Base-by-base conservation (phyloP, 257 asterid species). In the Nicotiana tabacum region DNA sequence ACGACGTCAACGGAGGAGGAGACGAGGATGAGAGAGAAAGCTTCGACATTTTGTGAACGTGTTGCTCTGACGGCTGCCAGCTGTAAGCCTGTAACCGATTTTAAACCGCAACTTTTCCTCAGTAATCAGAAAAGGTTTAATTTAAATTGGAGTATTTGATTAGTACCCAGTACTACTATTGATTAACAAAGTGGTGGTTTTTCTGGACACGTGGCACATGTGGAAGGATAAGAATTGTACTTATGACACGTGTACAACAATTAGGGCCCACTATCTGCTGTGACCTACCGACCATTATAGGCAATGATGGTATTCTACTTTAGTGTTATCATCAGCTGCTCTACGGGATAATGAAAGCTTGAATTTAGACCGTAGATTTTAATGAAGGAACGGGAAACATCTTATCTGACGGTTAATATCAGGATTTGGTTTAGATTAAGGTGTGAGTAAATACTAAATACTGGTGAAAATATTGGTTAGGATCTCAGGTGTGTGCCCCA, bases 11-110 rank as follows among this genome's bases (percentile, higher is more conserved):
- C 80, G 61, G 87, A 35, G 82, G 89, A 82, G 85, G 85, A 81
- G 82, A 85, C 78, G 78, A 67, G 11, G 88, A 69, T 53, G 93
- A 82, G 87, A 84, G 87, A 82, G 90, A 86, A 83, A 88, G 80
- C 55, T 78, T 56, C 66, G 87, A 61, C 97, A 91, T 90, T 66
- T 46, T 61, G 84, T 80, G 15, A 83, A 81, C 84, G 90, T 82
- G 85, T 81, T 37, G 74, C 56, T 29, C 85, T 8, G 48, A 68
- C 67, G 83, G 61, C 57, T 61, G 82, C 84, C 88, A 84, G 84
- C 88, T 82, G 85, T 82, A 60, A 62, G 15, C n/a, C 46, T 64
- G 48, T 70, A 64, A 9, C 57, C 8, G 48, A 27, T 74, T 48
- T 74, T 74, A 72, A 74, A 74, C 79, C 21, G 24, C 9, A 5